A percentile compares a stretch with the other conserved stretches of the same genome.
Evolutionary conservation across 495 filamentous ascomycete genomes (phyloP).

Genomic region (Staphylotrichum tortipilum): DNA sequence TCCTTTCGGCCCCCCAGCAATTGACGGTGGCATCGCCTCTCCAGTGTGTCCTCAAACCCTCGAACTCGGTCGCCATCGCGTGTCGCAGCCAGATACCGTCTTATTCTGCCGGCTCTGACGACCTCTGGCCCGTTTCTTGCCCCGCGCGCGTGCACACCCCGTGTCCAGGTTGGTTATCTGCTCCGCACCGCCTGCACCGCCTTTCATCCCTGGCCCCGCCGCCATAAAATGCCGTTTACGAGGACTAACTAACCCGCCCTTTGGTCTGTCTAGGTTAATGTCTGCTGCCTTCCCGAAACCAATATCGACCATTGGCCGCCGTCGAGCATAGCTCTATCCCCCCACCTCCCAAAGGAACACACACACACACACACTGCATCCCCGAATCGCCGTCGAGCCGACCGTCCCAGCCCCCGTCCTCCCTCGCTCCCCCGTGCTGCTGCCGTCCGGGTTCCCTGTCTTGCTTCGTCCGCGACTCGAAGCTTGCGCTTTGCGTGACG

Average conservation of each 20-base stretch:
- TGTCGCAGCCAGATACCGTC: not conserved
- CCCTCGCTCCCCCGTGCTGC: not conserved
- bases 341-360: no score
- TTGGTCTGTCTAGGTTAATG: not conserved
- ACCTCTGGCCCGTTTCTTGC: not conserved
- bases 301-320: slow-evolving; percentile 5
- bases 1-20: slow-evolving; percentile 3
- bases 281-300: slow-evolving; percentile 2
- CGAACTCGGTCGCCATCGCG: not conserved
- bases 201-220: slow-evolving; percentile 3
- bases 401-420: no score
- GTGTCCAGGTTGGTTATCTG: not conserved
- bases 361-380: no score
- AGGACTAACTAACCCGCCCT: slow-evolving; percentile 5
- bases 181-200: not conserved
- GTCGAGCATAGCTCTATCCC: no score
- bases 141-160: no score
- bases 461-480: not conserved
- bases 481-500: not conserved
- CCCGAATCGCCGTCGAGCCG: no score
- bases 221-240: slow-evolving; percentile 5
- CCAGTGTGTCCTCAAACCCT: not conserved
- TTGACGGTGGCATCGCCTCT: no score
- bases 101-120: not conserved
- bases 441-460: not conserved